Conservation (phyloP, 2,329 filamentous ascomycete genomes). For the Phaeosphaeriaceae sp. region DNA sequence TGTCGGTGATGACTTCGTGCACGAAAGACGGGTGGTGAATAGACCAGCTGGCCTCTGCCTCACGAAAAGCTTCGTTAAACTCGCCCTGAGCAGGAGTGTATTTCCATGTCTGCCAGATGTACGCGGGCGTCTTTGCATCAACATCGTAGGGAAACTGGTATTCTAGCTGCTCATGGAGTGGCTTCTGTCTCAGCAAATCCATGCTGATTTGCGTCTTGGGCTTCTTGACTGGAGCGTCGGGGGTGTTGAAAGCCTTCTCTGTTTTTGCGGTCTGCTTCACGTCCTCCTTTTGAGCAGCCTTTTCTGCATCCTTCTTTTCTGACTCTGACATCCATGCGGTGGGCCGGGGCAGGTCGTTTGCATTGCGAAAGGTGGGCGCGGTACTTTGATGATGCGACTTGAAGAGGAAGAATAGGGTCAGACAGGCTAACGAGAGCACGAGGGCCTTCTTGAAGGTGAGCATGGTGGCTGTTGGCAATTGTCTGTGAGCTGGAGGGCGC, state of each 20-base stretch:
- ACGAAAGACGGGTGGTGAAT: constrained; percentile 87
- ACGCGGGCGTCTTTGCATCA: constrained; percentile 87
- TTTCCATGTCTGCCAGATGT: constrained; percentile 99
- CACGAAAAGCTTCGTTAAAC: constrained; percentile 77
- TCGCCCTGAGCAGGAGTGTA: constrained; percentile 76
- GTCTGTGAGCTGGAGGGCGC: neutral
- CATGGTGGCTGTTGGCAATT: constrained; percentile 59
- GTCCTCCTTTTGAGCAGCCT: constrained; percentile 15
- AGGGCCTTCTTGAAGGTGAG: constrained; percentile 79
- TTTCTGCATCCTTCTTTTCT: constrained; percentile 15
- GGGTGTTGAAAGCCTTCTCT: constrained; percentile 38
- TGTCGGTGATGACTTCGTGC: constrained; percentile 96
- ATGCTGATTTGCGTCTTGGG: constrained; percentile 66
- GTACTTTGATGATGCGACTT: constrained; percentile 61
- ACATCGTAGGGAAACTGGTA: constrained; percentile 96
- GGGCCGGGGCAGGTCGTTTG: constrained; percentile 45
- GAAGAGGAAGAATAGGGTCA: constrained; percentile 73
- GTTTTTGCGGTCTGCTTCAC: constrained; percentile 26
- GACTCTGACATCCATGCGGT: constrained; percentile 38
- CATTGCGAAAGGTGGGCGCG: constrained; percentile 41
- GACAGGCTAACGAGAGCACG: constrained; percentile 70
- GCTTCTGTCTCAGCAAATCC: constrained; percentile 73
- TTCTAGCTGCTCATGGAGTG: constrained; percentile 78
- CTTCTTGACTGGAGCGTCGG: constrained; percentile 47
- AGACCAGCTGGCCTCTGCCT: constrained; percentile 88